Conservation (phyloP, 2,329 filamentous ascomycete species). For the Pezicula radicicola region DNA sequence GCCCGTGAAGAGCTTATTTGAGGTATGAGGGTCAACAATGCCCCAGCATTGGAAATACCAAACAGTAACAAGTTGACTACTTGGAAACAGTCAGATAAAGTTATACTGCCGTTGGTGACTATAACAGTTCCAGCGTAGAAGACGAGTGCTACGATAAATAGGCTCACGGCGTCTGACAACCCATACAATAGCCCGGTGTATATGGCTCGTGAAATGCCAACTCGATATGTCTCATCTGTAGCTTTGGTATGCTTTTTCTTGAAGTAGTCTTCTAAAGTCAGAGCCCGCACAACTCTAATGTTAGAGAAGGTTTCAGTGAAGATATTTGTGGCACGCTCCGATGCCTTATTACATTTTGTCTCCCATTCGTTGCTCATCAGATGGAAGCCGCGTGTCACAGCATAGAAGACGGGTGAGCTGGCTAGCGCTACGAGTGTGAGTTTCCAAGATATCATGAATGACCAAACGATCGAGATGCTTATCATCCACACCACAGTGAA, state of each 20-base stretch:
- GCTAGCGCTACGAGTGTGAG: slow-evolving; percentile 74
- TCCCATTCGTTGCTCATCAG: slow-evolving; percentile 71
- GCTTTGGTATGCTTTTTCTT: slow-evolving; percentile 55
- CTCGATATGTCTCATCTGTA: slow-evolving; percentile 46
- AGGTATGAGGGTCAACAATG: slow-evolving; percentile 71
- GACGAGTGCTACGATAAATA: slow-evolving; percentile 72
- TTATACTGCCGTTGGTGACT: slow-evolving; percentile 45
- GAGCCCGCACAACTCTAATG: slow-evolving; percentile 72
- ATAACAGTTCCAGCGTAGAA: slow-evolving; percentile 79
- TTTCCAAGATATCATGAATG: slow-evolving; percentile 72
- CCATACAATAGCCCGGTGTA: slow-evolving; percentile 73
- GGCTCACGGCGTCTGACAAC: slow-evolving; percentile 68
- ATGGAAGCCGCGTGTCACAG: slow-evolving; percentile 63
- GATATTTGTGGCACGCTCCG: slow-evolving; percentile 56
- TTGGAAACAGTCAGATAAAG: slow-evolving; percentile 60
- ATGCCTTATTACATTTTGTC: slow-evolving; percentile 58
- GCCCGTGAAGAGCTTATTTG: slow-evolving; percentile 74
- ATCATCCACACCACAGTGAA: slow-evolving; percentile 68
- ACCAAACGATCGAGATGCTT: slow-evolving; percentile 69
- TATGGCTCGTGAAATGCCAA: slow-evolving; percentile 64
- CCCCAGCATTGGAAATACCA: slow-evolving; percentile 69
- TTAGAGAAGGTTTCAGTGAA: slow-evolving; percentile 75
- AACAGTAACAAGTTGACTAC: slow-evolving; percentile 85
- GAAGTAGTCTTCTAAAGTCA: slow-evolving; percentile 75
- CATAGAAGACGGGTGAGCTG: slow-evolving; percentile 64